Conservation (phyloP, 345 rosid species). For the Cochlearia excelsa region DNA sequence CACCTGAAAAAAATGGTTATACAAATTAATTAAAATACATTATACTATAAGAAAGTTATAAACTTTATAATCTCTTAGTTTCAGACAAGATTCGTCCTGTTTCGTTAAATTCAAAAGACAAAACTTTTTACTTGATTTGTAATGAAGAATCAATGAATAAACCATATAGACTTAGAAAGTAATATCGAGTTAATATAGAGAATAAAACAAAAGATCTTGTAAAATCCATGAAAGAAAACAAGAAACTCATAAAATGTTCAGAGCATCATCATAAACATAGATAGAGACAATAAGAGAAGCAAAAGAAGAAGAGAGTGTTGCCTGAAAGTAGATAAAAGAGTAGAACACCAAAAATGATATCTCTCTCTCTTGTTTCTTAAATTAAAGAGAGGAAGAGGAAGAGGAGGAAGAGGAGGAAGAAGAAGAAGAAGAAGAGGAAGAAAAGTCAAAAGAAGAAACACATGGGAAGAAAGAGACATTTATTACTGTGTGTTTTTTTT, state of each 20-base stretch:
- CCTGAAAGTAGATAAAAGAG: constrained; percentile 21
- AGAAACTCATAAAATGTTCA: neutral
- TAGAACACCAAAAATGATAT: constrained; percentile 18
- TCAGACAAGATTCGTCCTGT: neutral
- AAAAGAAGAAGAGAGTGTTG: constrained; percentile 15
- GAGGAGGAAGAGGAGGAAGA: constrained; percentile 21
- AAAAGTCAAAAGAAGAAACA: constrained; percentile 30
- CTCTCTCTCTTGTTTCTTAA: constrained; percentile 17
- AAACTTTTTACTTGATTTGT: neutral
- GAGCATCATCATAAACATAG: neutral
- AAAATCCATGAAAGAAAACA: neutral
- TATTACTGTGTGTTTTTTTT: constrained; percentile 7
- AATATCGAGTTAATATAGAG: neutral
- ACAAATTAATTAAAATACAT: neutral
- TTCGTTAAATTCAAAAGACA: neutral
- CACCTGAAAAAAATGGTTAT: neutral
- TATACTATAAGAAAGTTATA: neutral
- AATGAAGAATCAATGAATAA: constrained; percentile 4
- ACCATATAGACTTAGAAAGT: constrained; percentile 6
- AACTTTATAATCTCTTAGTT: neutral
- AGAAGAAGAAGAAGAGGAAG: constrained; percentile 17
- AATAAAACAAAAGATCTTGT: constrained; percentile 9
- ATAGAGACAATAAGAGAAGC: neutral
- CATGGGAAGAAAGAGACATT: constrained; percentile 29
- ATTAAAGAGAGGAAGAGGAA: constrained; percentile 1